Percentiles rank a stretch among this genome's conserved stretches.
Conservation (phyloP, 108 stramenopile genomes). For the Cyclotella sp. region DNA sequence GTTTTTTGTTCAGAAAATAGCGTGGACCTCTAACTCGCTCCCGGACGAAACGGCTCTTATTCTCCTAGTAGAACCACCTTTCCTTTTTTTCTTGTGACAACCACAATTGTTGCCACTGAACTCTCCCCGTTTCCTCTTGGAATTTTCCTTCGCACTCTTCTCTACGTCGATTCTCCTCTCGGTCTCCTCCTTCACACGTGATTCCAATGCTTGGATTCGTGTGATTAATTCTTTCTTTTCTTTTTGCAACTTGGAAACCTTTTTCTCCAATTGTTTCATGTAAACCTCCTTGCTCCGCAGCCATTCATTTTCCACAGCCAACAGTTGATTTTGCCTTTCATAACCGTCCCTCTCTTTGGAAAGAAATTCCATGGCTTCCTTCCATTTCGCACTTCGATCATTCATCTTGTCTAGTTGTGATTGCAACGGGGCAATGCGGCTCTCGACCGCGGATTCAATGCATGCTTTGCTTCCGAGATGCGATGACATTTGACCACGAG, state of each 20-base stretch:
- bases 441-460: constrained; percentile 11
- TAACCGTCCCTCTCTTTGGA: constrained; percentile 3
- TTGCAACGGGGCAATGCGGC: constrained; percentile 7
- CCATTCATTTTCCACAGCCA: constrained; percentile 14
- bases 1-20: neutral
- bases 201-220: neutral
- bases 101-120: neutral
- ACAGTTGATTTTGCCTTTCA: neutral
- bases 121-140: constrained; percentile 2
- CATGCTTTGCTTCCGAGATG: constrained; percentile 18
- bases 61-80: neutral
- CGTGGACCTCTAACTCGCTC: constrained; percentile 8
- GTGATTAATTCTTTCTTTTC: neutral
- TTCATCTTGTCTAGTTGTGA: neutral
- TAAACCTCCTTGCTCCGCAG: neutral
- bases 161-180: neutral
- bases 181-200: neutral
- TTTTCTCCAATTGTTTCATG: neutral
- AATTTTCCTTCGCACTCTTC: neutral
- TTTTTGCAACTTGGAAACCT: neutral
- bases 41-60: constrained; percentile 7
- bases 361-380: neutral
- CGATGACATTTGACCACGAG: constrained; percentile 6
- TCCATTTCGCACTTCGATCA: neutral
- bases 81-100: constrained; percentile 1